Evolutionary conservation across 768 basidiomycete species (phyloP).

Genomic region (Lactarius akahatsu): DNA sequence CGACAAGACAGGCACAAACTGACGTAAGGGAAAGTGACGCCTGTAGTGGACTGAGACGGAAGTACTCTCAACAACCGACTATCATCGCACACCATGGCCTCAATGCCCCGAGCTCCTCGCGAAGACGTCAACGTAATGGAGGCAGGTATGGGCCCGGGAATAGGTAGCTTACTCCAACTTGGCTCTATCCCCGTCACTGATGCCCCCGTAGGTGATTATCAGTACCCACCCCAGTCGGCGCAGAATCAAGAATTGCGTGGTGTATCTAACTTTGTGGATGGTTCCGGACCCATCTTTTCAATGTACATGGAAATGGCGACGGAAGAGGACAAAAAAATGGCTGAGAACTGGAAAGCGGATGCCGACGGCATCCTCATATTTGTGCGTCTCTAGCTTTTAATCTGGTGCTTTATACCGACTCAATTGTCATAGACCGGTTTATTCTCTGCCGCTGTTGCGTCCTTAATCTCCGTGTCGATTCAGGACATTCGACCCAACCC

Average conservation of each 20-base stretch:
- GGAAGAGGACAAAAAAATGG: neutral
- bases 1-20: no score
- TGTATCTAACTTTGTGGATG: neutral
- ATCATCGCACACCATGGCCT: no score
- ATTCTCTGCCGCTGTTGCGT: neutral
- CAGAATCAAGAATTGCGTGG: neutral
- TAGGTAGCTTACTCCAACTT: no score
- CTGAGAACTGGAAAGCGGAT: neutral
- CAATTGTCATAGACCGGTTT: neutral
- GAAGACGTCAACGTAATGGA: no score
- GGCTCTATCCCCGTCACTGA: no score
- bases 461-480: neutral
- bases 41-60: no score
- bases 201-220: neutral
- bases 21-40: no score
- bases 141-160: no score
- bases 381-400: neutral
- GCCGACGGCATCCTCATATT: neutral
- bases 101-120: no score
- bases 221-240: neutral
- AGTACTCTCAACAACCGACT: no score
- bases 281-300: neutral
- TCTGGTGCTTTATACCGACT: no score
- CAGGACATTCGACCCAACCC: neutral
- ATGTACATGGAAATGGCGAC: neutral